These are phyloP conservation scores for Nakazawaea ishiwadae DNA, from an alignment of 805 yeast species.

Conservation along the genomic window DNA sequence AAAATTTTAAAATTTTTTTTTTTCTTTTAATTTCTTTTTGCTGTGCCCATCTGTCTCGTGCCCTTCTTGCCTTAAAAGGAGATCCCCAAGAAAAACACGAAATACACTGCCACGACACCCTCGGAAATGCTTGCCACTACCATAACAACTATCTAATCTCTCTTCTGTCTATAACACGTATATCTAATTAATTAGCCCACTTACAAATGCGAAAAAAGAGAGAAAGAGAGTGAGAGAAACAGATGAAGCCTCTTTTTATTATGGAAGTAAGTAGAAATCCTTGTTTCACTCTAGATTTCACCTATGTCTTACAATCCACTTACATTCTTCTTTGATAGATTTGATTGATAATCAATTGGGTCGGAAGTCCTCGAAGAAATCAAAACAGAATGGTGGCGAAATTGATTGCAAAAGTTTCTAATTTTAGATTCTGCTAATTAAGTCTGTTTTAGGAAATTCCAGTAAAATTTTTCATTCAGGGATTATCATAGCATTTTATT, in stretches of 20 bases:
- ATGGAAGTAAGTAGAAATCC: too few relatives aligned
- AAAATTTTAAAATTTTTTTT: slow-evolving; percentile 4
- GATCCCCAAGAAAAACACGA: neutral
- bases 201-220: neutral
- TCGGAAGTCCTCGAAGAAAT: too few relatives aligned
- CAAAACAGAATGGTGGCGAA: too few relatives aligned
- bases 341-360: too few relatives aligned
- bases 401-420: neutral
- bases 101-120: neutral
- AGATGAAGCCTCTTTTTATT: too few relatives aligned
- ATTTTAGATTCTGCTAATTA: slow-evolving; percentile 1
- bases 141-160: neutral
- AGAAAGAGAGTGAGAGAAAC: neutral
- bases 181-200: neutral
- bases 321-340: too few relatives aligned
- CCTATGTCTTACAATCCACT: too few relatives aligned
- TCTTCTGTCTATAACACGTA: neutral
- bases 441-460: slow-evolving; percentile 1
- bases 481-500: too few relatives aligned
- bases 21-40: neutral
- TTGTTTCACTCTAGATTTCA: too few relatives aligned
- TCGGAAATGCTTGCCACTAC: neutral
- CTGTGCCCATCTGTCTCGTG: too few relatives aligned
- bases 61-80: too few relatives aligned
- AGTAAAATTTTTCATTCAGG: neutral